phyloP scores from a whole-genome alignment of 2,329 filamentous ascomycete genomes.

The Ceratocystis cacaofunesta region DNA sequence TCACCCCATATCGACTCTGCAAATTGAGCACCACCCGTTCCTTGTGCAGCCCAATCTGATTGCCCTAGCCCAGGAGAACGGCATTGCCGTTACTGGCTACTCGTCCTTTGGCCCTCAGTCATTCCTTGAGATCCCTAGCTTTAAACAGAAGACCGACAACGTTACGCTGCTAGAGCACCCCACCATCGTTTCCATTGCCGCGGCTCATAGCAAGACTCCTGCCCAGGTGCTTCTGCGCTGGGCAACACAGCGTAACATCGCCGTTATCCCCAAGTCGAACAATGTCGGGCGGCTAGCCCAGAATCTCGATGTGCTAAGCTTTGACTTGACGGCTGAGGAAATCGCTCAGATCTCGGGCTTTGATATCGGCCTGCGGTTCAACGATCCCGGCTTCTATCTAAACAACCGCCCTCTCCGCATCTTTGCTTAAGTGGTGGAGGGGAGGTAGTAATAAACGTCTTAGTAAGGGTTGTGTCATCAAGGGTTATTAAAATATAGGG shows the following conservation, averaged over 20 bases:
- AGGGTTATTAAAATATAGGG: neutral
- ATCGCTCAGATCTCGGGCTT: constrained; percentile 50
- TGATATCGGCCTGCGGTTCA: constrained; percentile 56
- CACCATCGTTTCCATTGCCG: constrained; percentile 47
- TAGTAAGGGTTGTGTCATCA: neutral
- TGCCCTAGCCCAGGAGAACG: constrained; percentile 51
- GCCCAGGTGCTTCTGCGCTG: constrained; percentile 75
- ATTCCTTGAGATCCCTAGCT: constrained; percentile 53
- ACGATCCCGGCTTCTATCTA: constrained; percentile 40
- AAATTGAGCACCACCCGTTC: constrained; percentile 87
- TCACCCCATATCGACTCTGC: constrained; percentile 59
- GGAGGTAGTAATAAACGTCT: neutral
- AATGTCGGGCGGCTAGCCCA: constrained; percentile 37
- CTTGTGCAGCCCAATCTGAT: constrained; percentile 61
- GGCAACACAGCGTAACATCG: constrained; percentile 68
- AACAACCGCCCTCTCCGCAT: constrained; percentile 35
- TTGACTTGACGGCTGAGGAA: constrained; percentile 51
- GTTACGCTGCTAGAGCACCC: constrained; percentile 57
- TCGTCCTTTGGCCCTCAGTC: constrained; percentile 67
- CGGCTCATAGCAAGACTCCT: constrained; percentile 56
- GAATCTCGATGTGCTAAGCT: constrained; percentile 53
- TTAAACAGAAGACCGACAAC: constrained; percentile 35
- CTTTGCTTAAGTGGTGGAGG: constrained; percentile 29
- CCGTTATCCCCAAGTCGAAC: constrained; percentile 69
- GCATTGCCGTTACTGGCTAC: constrained; percentile 66